Evolutionary conservation across 495 filamentous ascomycete species (phyloP).

Genomic region (Trichoderma virens): DNA sequence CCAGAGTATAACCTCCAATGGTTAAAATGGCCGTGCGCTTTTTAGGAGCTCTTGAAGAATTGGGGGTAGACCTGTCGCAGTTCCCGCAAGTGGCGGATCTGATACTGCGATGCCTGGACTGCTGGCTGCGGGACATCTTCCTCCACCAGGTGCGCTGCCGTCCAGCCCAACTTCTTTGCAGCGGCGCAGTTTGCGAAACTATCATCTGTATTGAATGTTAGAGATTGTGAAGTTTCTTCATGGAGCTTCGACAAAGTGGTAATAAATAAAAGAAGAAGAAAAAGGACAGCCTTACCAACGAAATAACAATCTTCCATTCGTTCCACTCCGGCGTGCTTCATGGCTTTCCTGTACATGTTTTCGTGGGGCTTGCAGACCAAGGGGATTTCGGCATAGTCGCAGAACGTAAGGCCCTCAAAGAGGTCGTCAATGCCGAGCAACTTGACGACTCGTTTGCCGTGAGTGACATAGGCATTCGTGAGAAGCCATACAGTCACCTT

Average conservation of each 20-base stretch:
- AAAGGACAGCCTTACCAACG: slow-evolving; percentile 53
- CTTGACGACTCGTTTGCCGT: slow-evolving; percentile 73
- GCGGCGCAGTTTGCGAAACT: slow-evolving; percentile 66
- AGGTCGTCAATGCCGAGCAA: slow-evolving; percentile 76
- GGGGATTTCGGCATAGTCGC: slow-evolving; percentile 63
- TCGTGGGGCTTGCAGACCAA: slow-evolving; percentile 79
- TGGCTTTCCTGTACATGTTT: slow-evolving; percentile 81
- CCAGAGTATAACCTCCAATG: too few species aligned
- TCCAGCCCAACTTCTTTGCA: slow-evolving; percentile 72
- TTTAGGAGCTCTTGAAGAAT: slow-evolving; percentile 53
- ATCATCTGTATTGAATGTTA: slow-evolving; percentile 59
- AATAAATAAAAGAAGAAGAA: too few species aligned
- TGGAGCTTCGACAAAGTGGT: too few species aligned
- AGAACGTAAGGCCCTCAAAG: slow-evolving; percentile 90
- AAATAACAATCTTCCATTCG: slow-evolving; percentile 65
- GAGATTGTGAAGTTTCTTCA: not conserved
- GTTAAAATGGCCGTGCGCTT: too few species aligned
- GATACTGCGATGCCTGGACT: slow-evolving; percentile 54
- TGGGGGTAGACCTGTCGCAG: slow-evolving; percentile 65
- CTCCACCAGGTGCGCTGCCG: slow-evolving; percentile 72
- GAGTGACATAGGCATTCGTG: slow-evolving; percentile 91
- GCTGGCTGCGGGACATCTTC: slow-evolving; percentile 51
- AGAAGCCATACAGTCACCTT: slow-evolving; percentile 90
- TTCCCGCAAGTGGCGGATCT: slow-evolving; percentile 65
- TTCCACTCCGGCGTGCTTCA: slow-evolving; percentile 53